Conservation (phyloP, 768 basidiomycete genomes). For the Epithele typhae region DNA sequence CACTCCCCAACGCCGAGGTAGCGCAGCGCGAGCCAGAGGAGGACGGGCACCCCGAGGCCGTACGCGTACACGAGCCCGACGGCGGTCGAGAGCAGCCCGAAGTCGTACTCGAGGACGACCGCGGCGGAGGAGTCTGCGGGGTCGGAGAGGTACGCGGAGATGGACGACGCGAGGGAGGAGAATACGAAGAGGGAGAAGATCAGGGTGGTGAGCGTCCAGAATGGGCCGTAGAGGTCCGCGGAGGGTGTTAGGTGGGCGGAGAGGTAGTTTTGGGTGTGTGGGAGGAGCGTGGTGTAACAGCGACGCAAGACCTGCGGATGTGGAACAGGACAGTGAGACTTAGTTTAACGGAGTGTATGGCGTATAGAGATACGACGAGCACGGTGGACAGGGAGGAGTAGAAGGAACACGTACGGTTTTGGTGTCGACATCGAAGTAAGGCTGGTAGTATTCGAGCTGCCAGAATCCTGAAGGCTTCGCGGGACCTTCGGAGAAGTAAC, state of each 20-base stretch:
- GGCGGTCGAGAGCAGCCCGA: slow-evolving; percentile 78
- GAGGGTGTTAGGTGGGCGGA: slow-evolving; percentile 61
- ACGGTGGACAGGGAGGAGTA: slow-evolving; percentile 3
- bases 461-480: slow-evolving; percentile 61
- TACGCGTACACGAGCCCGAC: slow-evolving; percentile 85
- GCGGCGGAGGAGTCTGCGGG: slow-evolving; percentile 29
- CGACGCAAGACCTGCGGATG: slow-evolving; percentile 60
- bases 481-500: slow-evolving; percentile 57
- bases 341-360: too few relatives aligned
- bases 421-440: slow-evolving; percentile 87
- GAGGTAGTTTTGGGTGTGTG: slow-evolving; percentile 60
- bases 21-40: slow-evolving; percentile 80
- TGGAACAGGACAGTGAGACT: slow-evolving; percentile 4
- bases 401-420: slow-evolving; percentile 43
- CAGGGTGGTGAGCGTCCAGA: slow-evolving; percentile 96
- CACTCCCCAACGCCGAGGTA: slow-evolving; percentile 90
- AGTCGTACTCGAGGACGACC: slow-evolving; percentile 70
- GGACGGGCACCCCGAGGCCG: slow-evolving; percentile 73
- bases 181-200: slow-evolving; percentile 91
- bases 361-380: slow-evolving; percentile 5
- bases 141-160: slow-evolving; percentile 79
- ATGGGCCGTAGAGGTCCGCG: slow-evolving; percentile 82
- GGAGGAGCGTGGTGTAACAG: slow-evolving; percentile 76
- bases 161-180: slow-evolving; percentile 86
- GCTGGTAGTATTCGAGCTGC: slow-evolving; percentile 82